phyloP scores from a whole-genome alignment of 2,329 filamentous ascomycete species.

The Corinectria fuckeliana region DNA sequence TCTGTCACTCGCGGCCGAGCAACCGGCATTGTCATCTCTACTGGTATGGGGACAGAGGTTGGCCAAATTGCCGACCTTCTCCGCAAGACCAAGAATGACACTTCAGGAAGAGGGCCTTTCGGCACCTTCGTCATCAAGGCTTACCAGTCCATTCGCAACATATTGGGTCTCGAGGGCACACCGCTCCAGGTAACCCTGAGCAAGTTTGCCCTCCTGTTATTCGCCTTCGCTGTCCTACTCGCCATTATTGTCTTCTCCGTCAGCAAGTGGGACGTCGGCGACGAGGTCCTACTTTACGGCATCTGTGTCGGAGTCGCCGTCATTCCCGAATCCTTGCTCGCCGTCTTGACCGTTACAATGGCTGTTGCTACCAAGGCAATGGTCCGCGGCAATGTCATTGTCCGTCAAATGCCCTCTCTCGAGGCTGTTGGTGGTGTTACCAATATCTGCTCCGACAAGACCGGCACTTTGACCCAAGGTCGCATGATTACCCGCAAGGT shows the following conservation, averaged over 20 bases:
- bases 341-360: conserved; percentile 75
- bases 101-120: conserved; percentile 50
- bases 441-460: conserved; percentile 75
- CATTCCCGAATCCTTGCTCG: conserved; percentile 71
- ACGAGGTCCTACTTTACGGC: conserved; percentile 66
- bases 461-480: conserved; percentile 69
- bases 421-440: conserved; percentile 74
- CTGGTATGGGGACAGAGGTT: conserved; percentile 78
- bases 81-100: conserved; percentile 59
- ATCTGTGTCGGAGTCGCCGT: conserved; percentile 68
- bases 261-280: conserved; percentile 58
- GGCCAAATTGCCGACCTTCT: conserved; percentile 77
- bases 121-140: conserved; percentile 51
- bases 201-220: conserved; percentile 83
- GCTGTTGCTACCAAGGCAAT: conserved; percentile 70
- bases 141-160: conserved; percentile 54
- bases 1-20: conserved; percentile 75
- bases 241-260: conserved; percentile 68
- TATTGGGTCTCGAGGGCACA: conserved; percentile 75
- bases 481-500: conserved; percentile 71
- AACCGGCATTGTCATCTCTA: conserved; percentile 71
- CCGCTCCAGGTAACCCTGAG: conserved; percentile 85
- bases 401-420: conserved; percentile 68
- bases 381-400: conserved; percentile 69
- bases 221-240: conserved; percentile 70